Evolutionary conservation across 2,329 filamentous ascomycete genomes (phyloP).

Genomic region (Fulvia fulva): DNA sequence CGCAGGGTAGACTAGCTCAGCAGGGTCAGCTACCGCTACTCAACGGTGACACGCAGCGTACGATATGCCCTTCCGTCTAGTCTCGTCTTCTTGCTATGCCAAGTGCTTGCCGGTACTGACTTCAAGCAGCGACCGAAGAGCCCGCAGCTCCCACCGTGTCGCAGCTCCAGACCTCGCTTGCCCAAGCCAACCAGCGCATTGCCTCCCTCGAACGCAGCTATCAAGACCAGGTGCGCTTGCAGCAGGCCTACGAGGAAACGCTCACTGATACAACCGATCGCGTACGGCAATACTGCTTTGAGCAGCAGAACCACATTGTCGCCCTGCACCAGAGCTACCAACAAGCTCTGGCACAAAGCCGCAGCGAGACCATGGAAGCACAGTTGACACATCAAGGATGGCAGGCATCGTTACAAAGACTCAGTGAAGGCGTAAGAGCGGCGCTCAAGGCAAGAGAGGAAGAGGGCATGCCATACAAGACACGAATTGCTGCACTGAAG

Average conservation of each 20-base stretch:
- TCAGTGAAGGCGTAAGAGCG: slow-evolving; percentile 40
- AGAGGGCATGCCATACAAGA: slow-evolving; percentile 34
- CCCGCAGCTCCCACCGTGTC: slow-evolving; percentile 27
- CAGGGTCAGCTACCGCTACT: slow-evolving; percentile 20
- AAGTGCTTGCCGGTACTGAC: neutral
- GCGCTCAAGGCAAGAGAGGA: slow-evolving; percentile 40
- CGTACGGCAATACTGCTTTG: slow-evolving; percentile 36
- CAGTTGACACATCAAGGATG: slow-evolving; percentile 47
- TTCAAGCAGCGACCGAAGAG: slow-evolving; percentile 16
- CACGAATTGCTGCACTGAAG: slow-evolving; percentile 41
- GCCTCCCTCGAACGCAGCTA: slow-evolving; percentile 26
- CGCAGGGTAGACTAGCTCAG: slow-evolving; percentile 22
- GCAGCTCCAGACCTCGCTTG: slow-evolving; percentile 28
- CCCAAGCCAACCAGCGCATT: slow-evolving; percentile 25
- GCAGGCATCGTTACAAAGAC: slow-evolving; percentile 44
- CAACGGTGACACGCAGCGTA: slow-evolving; percentile 24
- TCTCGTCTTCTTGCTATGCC: neutral
- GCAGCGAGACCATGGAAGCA: slow-evolving; percentile 43
- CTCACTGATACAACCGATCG: slow-evolving; percentile 30
- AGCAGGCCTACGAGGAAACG: slow-evolving; percentile 41
- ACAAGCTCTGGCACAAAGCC: slow-evolving; percentile 40
- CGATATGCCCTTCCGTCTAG: neutral
- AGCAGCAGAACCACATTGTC: slow-evolving; percentile 41
- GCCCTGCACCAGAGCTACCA: slow-evolving; percentile 49
- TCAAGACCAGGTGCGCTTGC: slow-evolving; percentile 26